These are phyloP conservation scores for Solanum chmielewskii DNA, from an alignment of 257 asterid species.

Conservation along the genomic window DNA sequence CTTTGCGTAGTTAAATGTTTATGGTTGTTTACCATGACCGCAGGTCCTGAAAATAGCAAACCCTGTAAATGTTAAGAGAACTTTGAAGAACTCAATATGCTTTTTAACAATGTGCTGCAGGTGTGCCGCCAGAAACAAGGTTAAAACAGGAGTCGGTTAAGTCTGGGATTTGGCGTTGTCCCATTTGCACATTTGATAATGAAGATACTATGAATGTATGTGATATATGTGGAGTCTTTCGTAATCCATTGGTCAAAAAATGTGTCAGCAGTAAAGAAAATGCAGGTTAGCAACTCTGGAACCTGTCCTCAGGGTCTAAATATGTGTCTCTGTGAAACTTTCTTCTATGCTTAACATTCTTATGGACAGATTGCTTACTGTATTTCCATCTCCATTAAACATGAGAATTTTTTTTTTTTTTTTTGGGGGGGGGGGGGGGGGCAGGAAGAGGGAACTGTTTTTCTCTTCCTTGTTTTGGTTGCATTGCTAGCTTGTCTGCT, in stretches of 20 bases:
- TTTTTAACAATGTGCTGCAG: constrained; percentile 24
- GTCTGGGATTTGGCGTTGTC: constrained; percentile 75
- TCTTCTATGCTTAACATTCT: neutral
- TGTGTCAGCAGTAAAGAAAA: constrained; percentile 16
- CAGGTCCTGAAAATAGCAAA: neutral
- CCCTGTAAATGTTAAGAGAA: neutral
- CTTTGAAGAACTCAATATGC: neutral
- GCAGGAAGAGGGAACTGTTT: neutral
- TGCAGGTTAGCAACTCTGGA: constrained; percentile 36
- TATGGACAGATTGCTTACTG: neutral
- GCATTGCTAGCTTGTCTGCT: neutral
- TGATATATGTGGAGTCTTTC: constrained; percentile 92
- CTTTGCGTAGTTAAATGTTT: neutral
- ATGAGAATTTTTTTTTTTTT: neutral
- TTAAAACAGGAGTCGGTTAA: constrained; percentile 22
- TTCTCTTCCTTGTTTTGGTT: neutral
- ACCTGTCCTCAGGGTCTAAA: neutral
- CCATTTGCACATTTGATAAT: constrained; percentile 88
- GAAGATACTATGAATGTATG: constrained; percentile 66
- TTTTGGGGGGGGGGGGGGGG: neutral
- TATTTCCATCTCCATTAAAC: neutral
- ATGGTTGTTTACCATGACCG: neutral
- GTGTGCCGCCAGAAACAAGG: constrained; percentile 19
- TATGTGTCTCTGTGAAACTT: neutral
- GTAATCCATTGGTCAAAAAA: constrained; percentile 74